Conservation (phyloP, 345 rosid genomes). For the Acer negundo region DNA sequence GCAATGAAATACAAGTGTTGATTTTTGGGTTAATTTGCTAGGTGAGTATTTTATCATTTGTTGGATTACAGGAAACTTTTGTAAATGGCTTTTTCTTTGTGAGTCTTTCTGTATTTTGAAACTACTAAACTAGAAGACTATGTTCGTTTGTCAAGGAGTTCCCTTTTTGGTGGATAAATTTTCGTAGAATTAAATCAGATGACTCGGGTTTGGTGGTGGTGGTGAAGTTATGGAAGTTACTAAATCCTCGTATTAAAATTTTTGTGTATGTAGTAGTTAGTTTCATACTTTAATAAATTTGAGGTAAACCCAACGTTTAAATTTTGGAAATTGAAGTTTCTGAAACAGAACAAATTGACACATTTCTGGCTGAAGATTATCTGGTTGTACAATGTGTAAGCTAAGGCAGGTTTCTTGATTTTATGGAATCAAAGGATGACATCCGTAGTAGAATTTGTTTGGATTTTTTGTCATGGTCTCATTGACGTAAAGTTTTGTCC, state of each 20-base stretch:
- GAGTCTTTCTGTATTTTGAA: neutral
- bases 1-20: neutral
- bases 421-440: neutral
- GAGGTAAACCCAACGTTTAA: neutral
- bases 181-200: neutral
- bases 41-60: neutral
- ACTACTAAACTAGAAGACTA: no score
- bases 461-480: neutral
- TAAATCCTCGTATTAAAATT: no score
- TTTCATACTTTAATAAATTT: no score
- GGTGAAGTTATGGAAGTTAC: neutral
- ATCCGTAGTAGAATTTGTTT: neutral
- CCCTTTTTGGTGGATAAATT: neutral
- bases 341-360: neutral
- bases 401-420: neutral
- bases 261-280: no score
- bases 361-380: neutral
- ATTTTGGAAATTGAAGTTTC: neutral
- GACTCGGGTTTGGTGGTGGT: neutral
- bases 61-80: neutral
- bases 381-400: neutral
- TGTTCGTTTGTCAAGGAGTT: no score
- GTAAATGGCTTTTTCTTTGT: neutral
- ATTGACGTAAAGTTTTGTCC: neutral
- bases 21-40: neutral